phyloP scores from a whole-genome alignment of 768 basidiomycete species.

The Auricularia cornea region DNA sequence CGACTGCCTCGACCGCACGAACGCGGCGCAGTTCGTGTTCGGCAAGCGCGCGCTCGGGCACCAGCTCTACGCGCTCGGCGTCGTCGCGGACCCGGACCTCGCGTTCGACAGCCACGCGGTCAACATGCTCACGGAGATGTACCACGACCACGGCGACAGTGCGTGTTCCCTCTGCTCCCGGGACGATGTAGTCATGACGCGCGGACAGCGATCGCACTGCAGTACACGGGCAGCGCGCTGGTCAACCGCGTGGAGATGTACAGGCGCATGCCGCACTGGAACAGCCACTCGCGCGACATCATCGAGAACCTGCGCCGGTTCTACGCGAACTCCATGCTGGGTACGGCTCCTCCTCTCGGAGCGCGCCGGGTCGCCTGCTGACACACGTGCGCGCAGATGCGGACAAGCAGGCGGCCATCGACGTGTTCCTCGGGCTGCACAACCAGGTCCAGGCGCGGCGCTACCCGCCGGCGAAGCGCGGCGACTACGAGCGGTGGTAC shows the following conservation, averaged over 20 bases:
- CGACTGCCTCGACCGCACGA: slow-evolving; percentile 93
- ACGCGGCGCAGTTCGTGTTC: slow-evolving; percentile 94
- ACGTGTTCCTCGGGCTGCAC: slow-evolving; percentile 81
- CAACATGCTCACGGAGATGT: slow-evolving; percentile 97
- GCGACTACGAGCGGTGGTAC: slow-evolving; percentile 84
- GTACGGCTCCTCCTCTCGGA: slow-evolving; percentile 28
- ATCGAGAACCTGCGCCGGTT: slow-evolving; percentile 92
- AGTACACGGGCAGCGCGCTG: slow-evolving; percentile 93
- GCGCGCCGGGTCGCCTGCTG: too few relatives aligned
- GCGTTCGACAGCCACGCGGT: slow-evolving; percentile 91
- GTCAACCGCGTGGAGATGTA: slow-evolving; percentile 97
- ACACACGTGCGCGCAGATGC: slow-evolving; percentile 48
- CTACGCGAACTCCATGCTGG: slow-evolving; percentile 88
- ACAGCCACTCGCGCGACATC: slow-evolving; percentile 92
- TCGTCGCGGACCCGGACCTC: slow-evolving; percentile 77
- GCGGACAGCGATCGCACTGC: slow-evolving; percentile 73
- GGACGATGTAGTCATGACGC: slow-evolving; percentile 2
- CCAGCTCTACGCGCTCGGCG: slow-evolving; percentile 89
- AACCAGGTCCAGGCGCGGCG: slow-evolving; percentile 31
- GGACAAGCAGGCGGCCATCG: slow-evolving; percentile 95
- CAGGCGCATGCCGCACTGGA: slow-evolving; percentile 93
- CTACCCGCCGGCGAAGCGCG: slow-evolving; percentile 44
- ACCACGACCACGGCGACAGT: slow-evolving; percentile 96
- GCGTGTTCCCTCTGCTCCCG: slow-evolving; percentile 20
- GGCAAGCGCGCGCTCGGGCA: slow-evolving; percentile 92